Conservation (phyloP, 2,329 filamentous ascomycete genomes). For the Trichoderma sp. region DNA sequence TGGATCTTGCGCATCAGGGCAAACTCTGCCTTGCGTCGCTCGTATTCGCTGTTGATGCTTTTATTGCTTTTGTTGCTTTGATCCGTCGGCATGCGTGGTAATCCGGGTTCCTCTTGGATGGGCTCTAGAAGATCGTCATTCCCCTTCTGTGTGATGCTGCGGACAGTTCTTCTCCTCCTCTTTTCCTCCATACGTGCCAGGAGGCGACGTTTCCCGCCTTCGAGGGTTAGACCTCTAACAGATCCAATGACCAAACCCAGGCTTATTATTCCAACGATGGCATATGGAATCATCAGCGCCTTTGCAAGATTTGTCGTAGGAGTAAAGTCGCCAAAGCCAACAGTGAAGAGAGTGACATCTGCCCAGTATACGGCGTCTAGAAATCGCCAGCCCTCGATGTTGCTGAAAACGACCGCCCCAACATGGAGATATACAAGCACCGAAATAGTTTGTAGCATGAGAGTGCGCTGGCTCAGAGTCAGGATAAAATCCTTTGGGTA, state of each 20-base stretch:
- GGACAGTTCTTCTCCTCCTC: constrained; percentile 52
- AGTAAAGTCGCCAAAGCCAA: constrained; percentile 61
- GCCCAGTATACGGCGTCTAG: constrained; percentile 80
- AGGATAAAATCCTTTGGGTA: constrained; percentile 79
- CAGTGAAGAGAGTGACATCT: constrained; percentile 68
- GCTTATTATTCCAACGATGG: constrained; percentile 80
- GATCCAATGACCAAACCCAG: constrained; percentile 81
- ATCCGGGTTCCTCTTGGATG: background rate
- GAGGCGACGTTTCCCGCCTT: constrained; percentile 54
- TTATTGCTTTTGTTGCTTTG: constrained; percentile 39
- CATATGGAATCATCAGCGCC: constrained; percentile 78
- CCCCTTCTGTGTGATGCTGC: constrained; percentile 47
- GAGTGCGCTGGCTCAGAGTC: constrained; percentile 77
- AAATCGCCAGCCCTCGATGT: constrained; percentile 72
- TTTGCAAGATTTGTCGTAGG: constrained; percentile 57
- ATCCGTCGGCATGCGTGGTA: constrained; percentile 5
- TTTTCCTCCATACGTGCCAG: constrained; percentile 62
- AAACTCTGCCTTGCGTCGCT: constrained; percentile 71
- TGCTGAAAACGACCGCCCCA: constrained; percentile 73
- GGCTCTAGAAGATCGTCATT: constrained; percentile 53
- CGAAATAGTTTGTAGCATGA: constrained; percentile 88
- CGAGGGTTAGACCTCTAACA: constrained; percentile 66
- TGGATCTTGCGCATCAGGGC: constrained; percentile 82
- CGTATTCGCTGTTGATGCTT: constrained; percentile 45
- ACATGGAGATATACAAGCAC: constrained; percentile 80